Percentiles rank a stretch among this genome's conserved stretches.
Evolutionary conservation across 345 rosid species (phyloP).

Genomic region (Lepidium didymum): DNA sequence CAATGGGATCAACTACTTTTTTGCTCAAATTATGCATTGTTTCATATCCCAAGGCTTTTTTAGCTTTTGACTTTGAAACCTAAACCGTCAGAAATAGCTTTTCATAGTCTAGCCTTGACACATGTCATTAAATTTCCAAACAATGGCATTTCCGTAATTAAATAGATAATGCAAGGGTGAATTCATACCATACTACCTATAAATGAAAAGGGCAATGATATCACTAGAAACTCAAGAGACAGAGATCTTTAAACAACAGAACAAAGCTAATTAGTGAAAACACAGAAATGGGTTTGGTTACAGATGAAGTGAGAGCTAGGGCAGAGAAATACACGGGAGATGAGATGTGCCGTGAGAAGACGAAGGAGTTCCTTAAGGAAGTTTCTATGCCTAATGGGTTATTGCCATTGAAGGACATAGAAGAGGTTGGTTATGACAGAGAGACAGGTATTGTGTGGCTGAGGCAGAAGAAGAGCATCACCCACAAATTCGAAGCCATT

Average conservation of each 20-base stretch:
- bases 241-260: background rate
- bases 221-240: background rate
- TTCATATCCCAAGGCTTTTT: conserved; percentile 3
- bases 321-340: conserved; percentile 81
- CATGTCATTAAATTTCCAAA: background rate
- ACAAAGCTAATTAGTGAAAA: background rate
- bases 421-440: conserved; percentile 68
- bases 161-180: background rate
- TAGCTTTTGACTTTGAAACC: conserved; percentile 5
- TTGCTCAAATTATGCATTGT: background rate
- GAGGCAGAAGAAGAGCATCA: conserved; percentile 70
- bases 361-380: conserved; percentile 52
- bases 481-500: conserved; percentile 76
- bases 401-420: conserved; percentile 67
- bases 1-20: conserved; percentile 11
- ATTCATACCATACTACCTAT: conserved; percentile 5
- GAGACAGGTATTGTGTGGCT: conserved; percentile 91
- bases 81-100: background rate
- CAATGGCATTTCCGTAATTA: conserved; percentile 19
- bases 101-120: conserved; percentile 3
- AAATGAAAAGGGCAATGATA: background rate
- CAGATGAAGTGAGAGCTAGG: conserved; percentile 64
- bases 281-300: conserved; percentile 47
- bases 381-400: conserved; percentile 63
- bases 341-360: conserved; percentile 60